phyloP scores from a whole-genome alignment of 495 filamentous ascomycete species.

The Neurospora sp. region DNA sequence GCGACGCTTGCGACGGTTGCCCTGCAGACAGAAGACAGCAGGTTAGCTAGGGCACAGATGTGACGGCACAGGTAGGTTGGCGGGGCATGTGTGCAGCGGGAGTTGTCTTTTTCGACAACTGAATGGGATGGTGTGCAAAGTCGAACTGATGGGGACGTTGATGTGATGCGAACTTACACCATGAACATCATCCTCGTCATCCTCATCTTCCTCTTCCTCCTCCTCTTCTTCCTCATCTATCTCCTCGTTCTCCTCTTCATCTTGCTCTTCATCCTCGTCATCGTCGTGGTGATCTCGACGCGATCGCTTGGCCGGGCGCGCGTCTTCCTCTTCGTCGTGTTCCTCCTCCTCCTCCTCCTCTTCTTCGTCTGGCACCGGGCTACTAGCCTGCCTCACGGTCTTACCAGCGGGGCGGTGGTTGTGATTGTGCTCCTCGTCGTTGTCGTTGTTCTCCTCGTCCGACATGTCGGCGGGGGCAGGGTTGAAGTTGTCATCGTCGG shows the following conservation, averaged over 20 bases:
- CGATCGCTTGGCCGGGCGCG: constrained; percentile 14
- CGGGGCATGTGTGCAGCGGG: constrained; percentile 2
- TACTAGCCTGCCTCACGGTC: constrained; percentile 10
- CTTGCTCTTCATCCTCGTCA: constrained; percentile 40
- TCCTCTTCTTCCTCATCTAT: constrained; percentile 48
- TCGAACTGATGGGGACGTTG: neutral
- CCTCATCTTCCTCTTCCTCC: constrained; percentile 46
- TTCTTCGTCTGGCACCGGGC: constrained; percentile 17
- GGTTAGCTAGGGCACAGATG: neutral
- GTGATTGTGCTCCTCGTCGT: constrained; percentile 1
- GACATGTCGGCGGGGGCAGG: constrained; percentile 57
- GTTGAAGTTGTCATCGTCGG: constrained; percentile 74
- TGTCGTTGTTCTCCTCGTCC: constrained; percentile 44
- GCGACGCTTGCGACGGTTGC: constrained; percentile 68
- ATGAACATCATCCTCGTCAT: constrained; percentile 30
- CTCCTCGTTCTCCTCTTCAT: constrained; percentile 28
- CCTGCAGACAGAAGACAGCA: constrained; percentile 33
- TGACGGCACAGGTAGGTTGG: neutral
- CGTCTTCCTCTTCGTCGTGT: constrained; percentile 26
- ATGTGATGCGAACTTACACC: constrained; percentile 18
- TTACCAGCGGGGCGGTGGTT: neutral
- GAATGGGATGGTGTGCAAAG: neutral
- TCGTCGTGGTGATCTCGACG: constrained; percentile 9
- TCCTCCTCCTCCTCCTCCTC: constrained; percentile 34
- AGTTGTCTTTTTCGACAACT: neutral